Evolutionary conservation across 768 basidiomycete species (phyloP).

Genomic region (Rhizopogon vinicolor): DNA sequence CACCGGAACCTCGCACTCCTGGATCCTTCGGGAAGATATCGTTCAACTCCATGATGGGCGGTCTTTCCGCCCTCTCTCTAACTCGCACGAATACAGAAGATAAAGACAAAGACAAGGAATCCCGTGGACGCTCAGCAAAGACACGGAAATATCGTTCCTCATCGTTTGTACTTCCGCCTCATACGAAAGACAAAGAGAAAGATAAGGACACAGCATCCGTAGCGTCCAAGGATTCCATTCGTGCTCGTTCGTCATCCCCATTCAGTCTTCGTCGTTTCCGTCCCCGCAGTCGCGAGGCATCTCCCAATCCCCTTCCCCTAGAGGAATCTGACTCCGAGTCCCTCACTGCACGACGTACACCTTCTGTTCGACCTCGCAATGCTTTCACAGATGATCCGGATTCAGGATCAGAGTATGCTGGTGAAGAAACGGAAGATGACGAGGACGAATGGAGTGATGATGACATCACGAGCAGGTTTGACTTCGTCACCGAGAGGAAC

Average conservation of each 20-base stretch:
- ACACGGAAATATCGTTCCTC: constrained; percentile 43
- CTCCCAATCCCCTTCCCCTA: constrained; percentile 52
- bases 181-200: constrained; percentile 27
- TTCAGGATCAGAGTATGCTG: constrained; percentile 60
- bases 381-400: constrained; percentile 56
- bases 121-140: constrained; percentile 46
- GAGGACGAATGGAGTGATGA: constrained; percentile 60
- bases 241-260: constrained; percentile 76
- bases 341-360: constrained; percentile 23
- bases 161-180: constrained; percentile 38
- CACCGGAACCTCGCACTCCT: constrained; percentile 33
- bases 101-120: constrained; percentile 40
- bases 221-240: constrained; percentile 45
- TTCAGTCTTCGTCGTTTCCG: constrained; percentile 72
- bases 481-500: constrained; percentile 81
- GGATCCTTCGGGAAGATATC: constrained; percentile 62
- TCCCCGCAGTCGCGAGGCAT: constrained; percentile 49
- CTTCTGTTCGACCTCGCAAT: constrained; percentile 51
- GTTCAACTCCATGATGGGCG: constrained; percentile 67
- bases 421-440: constrained; percentile 48
- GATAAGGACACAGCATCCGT: constrained; percentile 32
- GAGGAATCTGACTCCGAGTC: constrained; percentile 52
- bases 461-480: constrained; percentile 52
- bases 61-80: constrained; percentile 60
- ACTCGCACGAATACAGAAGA: constrained; percentile 47